Evolutionary conservation across 805 yeast species (phyloP).

Genomic region (Wickerhamomyces hampshirensis): DNA sequence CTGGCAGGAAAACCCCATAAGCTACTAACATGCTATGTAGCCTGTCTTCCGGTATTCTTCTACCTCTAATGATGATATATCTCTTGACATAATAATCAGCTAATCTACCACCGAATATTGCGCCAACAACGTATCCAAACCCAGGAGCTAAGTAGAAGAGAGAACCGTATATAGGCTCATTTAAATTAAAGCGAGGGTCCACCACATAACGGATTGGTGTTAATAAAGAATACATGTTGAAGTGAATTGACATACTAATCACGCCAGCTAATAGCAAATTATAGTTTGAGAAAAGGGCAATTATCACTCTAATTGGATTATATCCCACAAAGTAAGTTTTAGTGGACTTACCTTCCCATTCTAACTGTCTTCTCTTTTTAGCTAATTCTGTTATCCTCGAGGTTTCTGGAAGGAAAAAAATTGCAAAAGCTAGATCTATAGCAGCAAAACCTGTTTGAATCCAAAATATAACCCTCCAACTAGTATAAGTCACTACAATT

Average conservation of each 20-base stretch:
- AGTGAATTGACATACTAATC: constrained; percentile 36
- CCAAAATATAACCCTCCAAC: constrained; percentile 52
- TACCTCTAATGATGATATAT: constrained; percentile 34
- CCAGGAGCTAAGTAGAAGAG: constrained; percentile 56
- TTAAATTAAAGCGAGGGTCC: constrained; percentile 48
- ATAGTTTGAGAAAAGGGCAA: constrained; percentile 36
- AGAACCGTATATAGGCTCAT: constrained; percentile 44
- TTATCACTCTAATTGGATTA: constrained; percentile 42
- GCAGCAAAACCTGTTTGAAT: constrained; percentile 42
- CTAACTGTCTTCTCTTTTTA: constrained; percentile 12
- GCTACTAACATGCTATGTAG: constrained; percentile 36
- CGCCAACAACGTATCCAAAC: constrained; percentile 45
- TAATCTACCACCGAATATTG: constrained; percentile 47
- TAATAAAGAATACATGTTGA: constrained; percentile 45
- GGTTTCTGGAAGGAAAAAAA: constrained; percentile 45
- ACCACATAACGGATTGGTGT: constrained; percentile 55
- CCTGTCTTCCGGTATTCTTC: constrained; percentile 50
- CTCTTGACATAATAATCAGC: constrained; percentile 45
- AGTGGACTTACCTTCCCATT: constrained; percentile 22
- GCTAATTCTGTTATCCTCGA: constrained; percentile 8
- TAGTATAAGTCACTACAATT: constrained; percentile 41
- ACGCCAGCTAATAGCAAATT: constrained; percentile 41
- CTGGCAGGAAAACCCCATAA: constrained; percentile 38
- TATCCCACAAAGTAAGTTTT: constrained; percentile 37
- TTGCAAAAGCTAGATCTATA: constrained; percentile 28